These are phyloP conservation scores for Mortierella sp. DNA, from an alignment of 371 early-diverging fungal genomes.

Conservation along the genomic window DNA sequence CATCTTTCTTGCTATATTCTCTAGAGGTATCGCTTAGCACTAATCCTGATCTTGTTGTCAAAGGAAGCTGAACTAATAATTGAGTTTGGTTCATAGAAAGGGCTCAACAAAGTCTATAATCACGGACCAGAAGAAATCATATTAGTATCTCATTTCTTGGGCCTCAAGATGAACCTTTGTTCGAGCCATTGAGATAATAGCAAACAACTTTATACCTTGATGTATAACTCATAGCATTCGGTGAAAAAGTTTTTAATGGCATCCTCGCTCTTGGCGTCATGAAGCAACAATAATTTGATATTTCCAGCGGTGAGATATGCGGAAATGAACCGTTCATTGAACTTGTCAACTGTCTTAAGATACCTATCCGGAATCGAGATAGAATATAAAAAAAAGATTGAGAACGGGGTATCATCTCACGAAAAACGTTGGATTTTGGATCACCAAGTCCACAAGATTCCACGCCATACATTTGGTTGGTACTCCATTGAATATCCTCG, in stretches of 20 bases:
- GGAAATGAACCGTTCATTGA: conserved; percentile 93
- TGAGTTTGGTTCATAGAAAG: conserved; percentile 89
- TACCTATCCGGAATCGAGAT: conserved; percentile 71
- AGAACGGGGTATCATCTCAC: background rate
- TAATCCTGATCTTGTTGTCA: conserved; percentile 81
- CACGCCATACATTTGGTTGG: conserved; percentile 78
- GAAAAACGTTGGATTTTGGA: background rate
- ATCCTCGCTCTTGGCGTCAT: conserved; percentile 90
- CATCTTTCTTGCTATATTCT: conserved; percentile 5
- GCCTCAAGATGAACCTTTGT: background rate
- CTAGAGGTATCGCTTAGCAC: conserved; percentile 86
- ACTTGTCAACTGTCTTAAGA: conserved; percentile 93
- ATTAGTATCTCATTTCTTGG: background rate
- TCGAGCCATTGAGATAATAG: background rate
- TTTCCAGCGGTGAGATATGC: conserved; percentile 94
- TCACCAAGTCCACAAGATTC: too few species aligned
- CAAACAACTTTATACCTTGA: conserved; percentile 72
- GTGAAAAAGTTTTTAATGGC: conserved; percentile 91
- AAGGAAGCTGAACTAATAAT: conserved; percentile 86
- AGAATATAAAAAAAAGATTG: conserved; percentile 1
- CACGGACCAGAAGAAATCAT: background rate
- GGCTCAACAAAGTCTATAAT: conserved; percentile 83
- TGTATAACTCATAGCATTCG: conserved; percentile 91
- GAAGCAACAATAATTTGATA: conserved; percentile 91
- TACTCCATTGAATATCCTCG: conserved; percentile 92